A percentile compares a stretch with the other conserved stretches of the same genome.
Evolutionary conservation across 352 stramenopile genomes (phyloP).

Genomic region (Globisporangium canariense): DNA sequence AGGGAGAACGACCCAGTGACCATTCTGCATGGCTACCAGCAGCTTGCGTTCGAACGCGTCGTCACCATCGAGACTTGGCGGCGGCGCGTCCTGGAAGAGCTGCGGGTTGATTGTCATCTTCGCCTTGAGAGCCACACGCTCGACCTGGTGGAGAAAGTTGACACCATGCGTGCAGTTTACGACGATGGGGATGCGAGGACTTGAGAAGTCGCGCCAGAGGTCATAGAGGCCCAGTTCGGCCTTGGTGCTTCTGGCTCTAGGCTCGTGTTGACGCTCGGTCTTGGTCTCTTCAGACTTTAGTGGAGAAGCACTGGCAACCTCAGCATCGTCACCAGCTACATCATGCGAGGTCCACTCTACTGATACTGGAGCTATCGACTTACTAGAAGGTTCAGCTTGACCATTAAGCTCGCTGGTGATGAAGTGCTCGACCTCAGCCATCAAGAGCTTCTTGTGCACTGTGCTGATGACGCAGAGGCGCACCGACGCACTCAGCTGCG

Average conservation of each 20-base stretch:
- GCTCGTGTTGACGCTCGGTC: neutral
- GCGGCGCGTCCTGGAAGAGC: constrained; percentile 5
- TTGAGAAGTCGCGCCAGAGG: constrained; percentile 43
- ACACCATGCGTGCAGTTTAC: constrained; percentile 25
- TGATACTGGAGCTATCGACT: neutral
- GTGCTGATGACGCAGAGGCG: constrained; percentile 26
- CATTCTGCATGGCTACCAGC: constrained; percentile 39
- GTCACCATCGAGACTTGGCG: neutral
- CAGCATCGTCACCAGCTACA: neutral
- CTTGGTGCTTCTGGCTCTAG: neutral
- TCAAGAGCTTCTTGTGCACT: constrained; percentile 23
- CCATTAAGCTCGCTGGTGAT: neutral
- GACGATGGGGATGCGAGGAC: constrained; percentile 25
- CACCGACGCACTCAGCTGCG: constrained; percentile 11
- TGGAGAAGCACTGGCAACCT: neutral
- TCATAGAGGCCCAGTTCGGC: constrained; percentile 5
- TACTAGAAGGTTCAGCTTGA: neutral
- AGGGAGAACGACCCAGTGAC: constrained; percentile 50
- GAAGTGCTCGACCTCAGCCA: constrained; percentile 34
- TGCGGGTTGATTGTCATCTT: constrained; percentile 32
- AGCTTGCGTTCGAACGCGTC: constrained; percentile 33
- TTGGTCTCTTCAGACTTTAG: neutral
- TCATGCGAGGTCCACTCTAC: neutral
- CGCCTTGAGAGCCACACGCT: constrained; percentile 23
- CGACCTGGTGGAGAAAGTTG: constrained; percentile 37